Base-by-base conservation (phyloP, 108 stramenopile genomes). In the Hondaea fermentalgiana region DNA sequence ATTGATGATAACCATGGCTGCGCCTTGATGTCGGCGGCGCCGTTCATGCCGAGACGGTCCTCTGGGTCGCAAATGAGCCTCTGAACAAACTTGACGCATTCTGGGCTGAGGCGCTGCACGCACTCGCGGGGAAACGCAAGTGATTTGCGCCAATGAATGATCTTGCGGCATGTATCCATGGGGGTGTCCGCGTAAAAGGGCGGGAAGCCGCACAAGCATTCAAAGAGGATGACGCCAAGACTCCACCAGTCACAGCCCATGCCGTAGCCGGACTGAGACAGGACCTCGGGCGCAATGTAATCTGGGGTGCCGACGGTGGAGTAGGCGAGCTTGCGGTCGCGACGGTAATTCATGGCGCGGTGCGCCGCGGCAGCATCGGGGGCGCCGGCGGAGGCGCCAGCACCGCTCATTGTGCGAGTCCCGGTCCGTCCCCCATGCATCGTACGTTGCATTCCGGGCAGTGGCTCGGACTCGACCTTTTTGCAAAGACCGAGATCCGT, bases 111-210 rank as follows among this genome's bases (percentile, higher is more conserved):
- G 23, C 47, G 44, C 19, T 44, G 47, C 29, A 49, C 44, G 43
- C 90, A 88, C 16, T 93, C 91, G 43, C 89, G 89, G 6, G 94
- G 94, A 4, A 93, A 60, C 28, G 90, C 93, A 16, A 95, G 69
- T 53, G 87, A 89, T 28, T 93, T 55, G 35, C 69, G 92, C 94
- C 94, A 95, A 51, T 91, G 92, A 43, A 95, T 72, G 83, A 95
- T 95, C 72, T 99, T 99, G 53, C 98, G 95, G 91, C 98, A 99
- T 14, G 99, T 99, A 2, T 95, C 95, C 44, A 97, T 97, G 6
- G 98, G 97, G 89, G 98, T 97, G 51, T 99, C 99, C 0, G 99
- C 98, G 89, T 99, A 99, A 90, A 99, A 99, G 2, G 99, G 99
- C 3, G 99, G 99, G 93, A 98, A 99, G 4, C 99, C 99, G 3